A percentile compares a stretch with the other conserved stretches of the same genome.
Evolutionary conservation across 208 protist genomes (phyloP).

Genomic region (Naegleria lovaniensis): DNA sequence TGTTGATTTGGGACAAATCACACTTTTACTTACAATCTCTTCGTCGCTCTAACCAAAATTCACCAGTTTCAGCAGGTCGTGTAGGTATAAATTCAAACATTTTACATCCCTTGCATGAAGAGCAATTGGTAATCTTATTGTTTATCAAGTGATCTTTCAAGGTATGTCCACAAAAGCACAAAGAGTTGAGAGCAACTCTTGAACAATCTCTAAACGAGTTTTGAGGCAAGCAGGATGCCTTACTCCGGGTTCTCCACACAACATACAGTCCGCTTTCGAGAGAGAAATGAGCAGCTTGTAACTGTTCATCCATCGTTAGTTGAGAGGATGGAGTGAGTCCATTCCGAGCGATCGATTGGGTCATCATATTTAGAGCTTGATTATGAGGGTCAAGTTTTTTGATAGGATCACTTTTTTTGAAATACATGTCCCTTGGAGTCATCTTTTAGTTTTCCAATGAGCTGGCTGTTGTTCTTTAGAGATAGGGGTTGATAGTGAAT

Average conservation of each 20-base stretch:
- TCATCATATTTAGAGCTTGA: not conserved
- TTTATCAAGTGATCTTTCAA: conserved; percentile 36
- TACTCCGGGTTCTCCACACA: conserved; percentile 59
- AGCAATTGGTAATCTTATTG: not conserved
- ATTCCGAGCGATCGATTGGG: not conserved
- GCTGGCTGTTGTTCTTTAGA: too few relatives aligned
- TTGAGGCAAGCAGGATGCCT: conserved; percentile 46
- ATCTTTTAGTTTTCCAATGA: too few relatives aligned
- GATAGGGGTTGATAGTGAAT: too few relatives aligned
- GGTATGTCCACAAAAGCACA: conserved; percentile 69
- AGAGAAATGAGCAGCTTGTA: conserved; percentile 61
- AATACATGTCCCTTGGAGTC: too few relatives aligned
- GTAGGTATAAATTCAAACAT: conserved; percentile 70
- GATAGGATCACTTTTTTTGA: too few relatives aligned
- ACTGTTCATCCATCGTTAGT: conserved; percentile 52
- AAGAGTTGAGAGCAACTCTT: conserved; percentile 56
- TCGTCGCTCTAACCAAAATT: conserved; percentile 64
- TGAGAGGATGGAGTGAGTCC: not conserved
- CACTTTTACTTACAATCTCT: conserved; percentile 43
- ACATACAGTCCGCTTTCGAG: conserved; percentile 63
- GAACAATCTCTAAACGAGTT: conserved; percentile 60
- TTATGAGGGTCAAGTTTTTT: conserved; percentile 29
- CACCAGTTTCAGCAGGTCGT: conserved; percentile 71
- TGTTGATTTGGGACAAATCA: too few relatives aligned
- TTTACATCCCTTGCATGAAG: conserved; percentile 49